Base-by-base conservation (phyloP, 2,329 filamentous ascomycete species). In the Clonostachys chloroleuca region DNA sequence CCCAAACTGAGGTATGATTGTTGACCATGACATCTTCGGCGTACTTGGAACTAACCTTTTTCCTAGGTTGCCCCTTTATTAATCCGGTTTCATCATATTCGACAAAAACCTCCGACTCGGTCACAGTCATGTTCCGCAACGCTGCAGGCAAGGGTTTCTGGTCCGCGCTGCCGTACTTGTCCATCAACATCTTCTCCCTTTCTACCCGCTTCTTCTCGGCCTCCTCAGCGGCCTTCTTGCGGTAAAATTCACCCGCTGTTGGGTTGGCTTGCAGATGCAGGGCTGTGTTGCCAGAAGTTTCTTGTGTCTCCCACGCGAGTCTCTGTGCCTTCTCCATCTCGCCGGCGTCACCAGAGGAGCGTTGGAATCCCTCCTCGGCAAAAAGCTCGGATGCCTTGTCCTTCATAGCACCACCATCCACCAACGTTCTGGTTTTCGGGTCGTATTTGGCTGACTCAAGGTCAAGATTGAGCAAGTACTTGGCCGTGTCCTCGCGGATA, bases 381-480 rank as follows among this genome's bases (percentile, higher is more conserved):
- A 94, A 92, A 6, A 95, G 68, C 33, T 86, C 83, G 8, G 92
- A 87, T 4, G 89, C 87, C 56, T 85, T 86, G 69, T 95, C 90
- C 18, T 81, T 81, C 34, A 85, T 88, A 7, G 87, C 90, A 43
- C 91, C 90, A 52, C 82, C 84, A 60, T 95, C 89, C 18, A 95
- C 87, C 77, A 99, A 89, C 9, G 88, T 86, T 57, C 94, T 81
- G 12, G 92, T 96, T 64, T 99, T 99, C 0, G 94, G 94, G 60
- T 99, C 92, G 68, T 99, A 99, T 65, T 95, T 95, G 2, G 95
- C 94, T 2, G 92, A 96, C 59, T 99, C 94, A 4, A 96, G 77
- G 61, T 99, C 94, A 30, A 99, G 80, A 61, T 97, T 97, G 9
- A 96, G 74, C 4, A 99, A 76, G 63, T 99, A 99, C 61, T 96